Evolutionary conservation across 306 rosid species (phyloP).

Genomic region (Hippophae rhamnoides): DNA sequence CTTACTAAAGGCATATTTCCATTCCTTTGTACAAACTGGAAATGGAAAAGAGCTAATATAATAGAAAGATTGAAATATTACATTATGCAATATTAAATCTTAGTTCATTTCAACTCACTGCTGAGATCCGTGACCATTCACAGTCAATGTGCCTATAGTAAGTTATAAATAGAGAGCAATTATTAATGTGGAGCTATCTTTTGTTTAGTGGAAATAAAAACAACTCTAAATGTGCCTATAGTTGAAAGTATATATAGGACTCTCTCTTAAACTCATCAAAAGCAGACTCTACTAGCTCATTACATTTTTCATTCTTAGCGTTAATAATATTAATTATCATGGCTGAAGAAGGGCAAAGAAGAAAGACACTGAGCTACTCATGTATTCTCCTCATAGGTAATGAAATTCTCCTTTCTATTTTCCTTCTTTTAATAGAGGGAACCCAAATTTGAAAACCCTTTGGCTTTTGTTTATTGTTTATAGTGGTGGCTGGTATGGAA

Average conservation of each 20-base stretch:
- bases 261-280: conserved; percentile 13
- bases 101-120: conserved; percentile 22
- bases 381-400: conserved; percentile 88
- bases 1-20: conserved; percentile 12
- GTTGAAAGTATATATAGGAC: conserved; percentile 8
- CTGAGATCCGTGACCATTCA: conserved; percentile 44
- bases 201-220: conserved; percentile 1
- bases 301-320: conserved; percentile 1
- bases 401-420: background rate
- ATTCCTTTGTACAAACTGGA: conserved; percentile 18
- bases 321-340: conserved; percentile 8
- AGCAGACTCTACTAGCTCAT: conserved; percentile 5
- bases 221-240: background rate
- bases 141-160: conserved; percentile 6
- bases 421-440: background rate
- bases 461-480: conserved; percentile 1
- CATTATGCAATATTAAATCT: conserved; percentile 11
- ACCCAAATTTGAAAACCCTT: background rate
- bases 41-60: background rate
- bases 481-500: conserved; percentile 80
- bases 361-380: conserved; percentile 35
- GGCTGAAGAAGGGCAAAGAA: conserved; percentile 35
- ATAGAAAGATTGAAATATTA: background rate
- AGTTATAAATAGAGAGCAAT: conserved; percentile 18
- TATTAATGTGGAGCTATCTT: background rate